phyloP scores from a whole-genome alignment of 768 basidiomycete species.

The Phylloporus rhodoxanthus region DNA sequence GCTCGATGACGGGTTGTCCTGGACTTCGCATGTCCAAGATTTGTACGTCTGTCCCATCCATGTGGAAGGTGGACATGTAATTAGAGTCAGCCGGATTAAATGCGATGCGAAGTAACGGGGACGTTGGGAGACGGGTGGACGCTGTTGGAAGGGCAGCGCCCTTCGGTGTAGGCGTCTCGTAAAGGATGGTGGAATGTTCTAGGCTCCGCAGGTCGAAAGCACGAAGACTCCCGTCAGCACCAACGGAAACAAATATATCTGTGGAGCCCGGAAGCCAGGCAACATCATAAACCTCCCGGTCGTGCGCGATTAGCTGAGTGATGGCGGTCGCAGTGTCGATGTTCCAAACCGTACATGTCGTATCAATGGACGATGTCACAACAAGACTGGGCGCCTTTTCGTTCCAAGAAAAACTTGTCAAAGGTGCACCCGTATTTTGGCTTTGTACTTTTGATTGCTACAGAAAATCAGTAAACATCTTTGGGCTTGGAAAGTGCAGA shows the following conservation, averaged over 20 bases:
- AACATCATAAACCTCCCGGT: conserved; percentile 93
- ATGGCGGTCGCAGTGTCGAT: conserved; percentile 89
- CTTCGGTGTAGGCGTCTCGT: conserved; percentile 85
- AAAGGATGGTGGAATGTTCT: conserved; percentile 97
- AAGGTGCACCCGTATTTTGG: conserved; percentile 76
- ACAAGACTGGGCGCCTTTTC: conserved; percentile 84
- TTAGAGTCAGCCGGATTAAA: conserved; percentile 91
- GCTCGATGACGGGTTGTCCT: conserved; percentile 89
- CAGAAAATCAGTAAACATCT: conserved; percentile 10
- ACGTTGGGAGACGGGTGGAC: conserved; percentile 64
- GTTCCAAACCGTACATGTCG: conserved; percentile 99
- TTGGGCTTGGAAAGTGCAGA: conserved; percentile 12
- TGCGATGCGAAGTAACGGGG: conserved; percentile 78
- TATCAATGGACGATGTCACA: conserved; percentile 97
- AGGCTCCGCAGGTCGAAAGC: conserved; percentile 95
- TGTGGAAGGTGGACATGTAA: conserved; percentile 96
- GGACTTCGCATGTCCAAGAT: conserved; percentile 97
- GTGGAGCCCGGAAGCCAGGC: conserved; percentile 97
- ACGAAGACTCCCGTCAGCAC: conserved; percentile 92
- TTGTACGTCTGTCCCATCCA: conserved; percentile 84
- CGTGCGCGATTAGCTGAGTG: conserved; percentile 96
- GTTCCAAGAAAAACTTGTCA: conserved; percentile 98
- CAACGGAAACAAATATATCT: conserved; percentile 97
- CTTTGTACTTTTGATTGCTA: conserved; percentile 89
- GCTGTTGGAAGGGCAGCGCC: conserved; percentile 55